These are phyloP conservation scores for Xylaria telfairii DNA, from an alignment of 495 filamentous ascomycete species.

Conservation along the genomic window DNA sequence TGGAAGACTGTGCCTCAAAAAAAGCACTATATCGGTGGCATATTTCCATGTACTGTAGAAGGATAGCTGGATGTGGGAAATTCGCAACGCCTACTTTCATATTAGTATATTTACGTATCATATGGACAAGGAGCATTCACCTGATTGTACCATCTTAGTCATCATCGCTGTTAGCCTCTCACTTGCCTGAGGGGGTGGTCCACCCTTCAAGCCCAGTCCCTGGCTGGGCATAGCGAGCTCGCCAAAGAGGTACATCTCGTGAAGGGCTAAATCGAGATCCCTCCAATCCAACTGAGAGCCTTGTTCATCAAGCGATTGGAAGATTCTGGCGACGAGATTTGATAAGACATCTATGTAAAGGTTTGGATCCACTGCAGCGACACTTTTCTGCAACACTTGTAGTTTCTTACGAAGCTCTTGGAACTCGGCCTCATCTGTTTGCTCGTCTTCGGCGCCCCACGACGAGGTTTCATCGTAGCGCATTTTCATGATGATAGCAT, in stretches of 20 bases:
- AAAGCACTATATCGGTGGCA: conserved; percentile 93
- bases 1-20: conserved; percentile 79
- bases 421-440: conserved; percentile 98
- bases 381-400: conserved; percentile 86
- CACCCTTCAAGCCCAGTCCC: conserved; percentile 81
- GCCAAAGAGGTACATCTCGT: conserved; percentile 97
- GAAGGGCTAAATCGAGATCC: conserved; percentile 91
- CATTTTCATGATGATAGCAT: conserved; percentile 93
- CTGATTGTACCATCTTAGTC: conserved; percentile 89
- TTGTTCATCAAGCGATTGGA: conserved; percentile 73
- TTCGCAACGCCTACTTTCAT: conserved; percentile 71
- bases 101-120: conserved; percentile 20
- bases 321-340: conserved; percentile 81
- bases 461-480: conserved; percentile 91
- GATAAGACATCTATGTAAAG: conserved; percentile 87
- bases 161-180: conserved; percentile 88
- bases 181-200: conserved; percentile 74
- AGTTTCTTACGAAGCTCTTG: conserved; percentile 89
- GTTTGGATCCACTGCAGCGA: conserved; percentile 81
- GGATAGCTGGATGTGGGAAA: conserved; percentile 87
- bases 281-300: conserved; percentile 86
- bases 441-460: conserved; percentile 93
- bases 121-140: conserved; percentile 53
- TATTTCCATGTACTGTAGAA: conserved; percentile 97
- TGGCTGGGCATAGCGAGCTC: conserved; percentile 86